Base-by-base conservation (phyloP, 1,139 yeast genomes). In the Yamadazyma taylorii region DNA sequence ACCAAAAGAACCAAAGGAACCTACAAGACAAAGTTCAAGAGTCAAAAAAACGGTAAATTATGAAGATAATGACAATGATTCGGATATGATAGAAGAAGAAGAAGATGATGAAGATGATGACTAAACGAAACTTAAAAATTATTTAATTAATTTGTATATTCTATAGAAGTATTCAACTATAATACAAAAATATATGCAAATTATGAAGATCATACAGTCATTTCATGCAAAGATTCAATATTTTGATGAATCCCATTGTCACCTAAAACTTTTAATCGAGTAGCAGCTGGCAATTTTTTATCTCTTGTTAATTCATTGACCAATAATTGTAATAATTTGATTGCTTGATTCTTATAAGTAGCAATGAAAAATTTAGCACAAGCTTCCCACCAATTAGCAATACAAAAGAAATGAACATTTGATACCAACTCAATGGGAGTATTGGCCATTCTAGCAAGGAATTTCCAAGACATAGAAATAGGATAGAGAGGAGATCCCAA, bases 351-450 rank as follows among this genome's bases (percentile, higher is more conserved):
- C 1, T 90, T 89, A 57, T 80, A 94, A 0, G 70, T 70, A 10
- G 56, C 53, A 7, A 71, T 41, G 40, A 92, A 78, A 32, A 76
- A 67, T 11, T 50, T 49, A 1, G 87, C 92, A 31, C 85, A 73
- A 5, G 90, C 80, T 47, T 94, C 98, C 96, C 97, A 88, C 96
- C 97, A 90, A 30, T 85, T 78, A 2, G 89, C 81, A 6, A 82
- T 73, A 2, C 85, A 75, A 0, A 81, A 70, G 55, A 74, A 90
- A 55, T 89, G 95, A 0, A 85, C 76, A 47, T 88, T 83, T 0
- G 78, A 67, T 11, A 88, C 55, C 9, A 75, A 55, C 0, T 61
- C 60, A 4, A 52, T 26, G 2, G 78, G 72, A 1, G 75, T 68
- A 57, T 92, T 90, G 30, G 84, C 66, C 40, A 79, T 61, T 33